Evolutionary conservation across 2,329 filamentous ascomycete species (phyloP).

Genomic region (Pseudogymnoascus sp.): DNA sequence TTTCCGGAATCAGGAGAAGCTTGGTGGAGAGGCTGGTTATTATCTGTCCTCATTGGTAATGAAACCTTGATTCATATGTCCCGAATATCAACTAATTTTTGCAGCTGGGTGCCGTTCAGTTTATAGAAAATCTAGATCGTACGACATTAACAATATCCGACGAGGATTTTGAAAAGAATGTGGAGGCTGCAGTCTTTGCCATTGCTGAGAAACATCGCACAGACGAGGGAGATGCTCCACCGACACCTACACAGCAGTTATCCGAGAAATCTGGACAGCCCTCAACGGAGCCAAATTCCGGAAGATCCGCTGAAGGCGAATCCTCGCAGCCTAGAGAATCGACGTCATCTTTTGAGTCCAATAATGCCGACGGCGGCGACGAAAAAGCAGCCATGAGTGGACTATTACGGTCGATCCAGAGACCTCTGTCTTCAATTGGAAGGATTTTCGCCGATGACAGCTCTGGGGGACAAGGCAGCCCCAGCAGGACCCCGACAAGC

Average conservation of each 20-base stretch:
- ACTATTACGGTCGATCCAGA: conserved; percentile 82
- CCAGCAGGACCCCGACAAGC: conserved; percentile 39
- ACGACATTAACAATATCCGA: conserved; percentile 90
- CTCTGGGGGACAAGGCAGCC: conserved; percentile 22
- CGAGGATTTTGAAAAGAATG: conserved; percentile 90
- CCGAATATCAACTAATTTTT: conserved; percentile 19
- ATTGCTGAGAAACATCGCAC: conserved; percentile 83
- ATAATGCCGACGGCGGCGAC: conserved; percentile 48
- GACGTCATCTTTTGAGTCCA: conserved; percentile 46
- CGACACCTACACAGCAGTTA: conserved; percentile 30
- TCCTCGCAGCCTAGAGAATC: conserved; percentile 50
- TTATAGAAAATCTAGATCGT: conserved; percentile 92
- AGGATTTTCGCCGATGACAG: conserved; percentile 79
- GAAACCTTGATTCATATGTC: conserved; percentile 11
- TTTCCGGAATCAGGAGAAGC: conserved; percentile 94
- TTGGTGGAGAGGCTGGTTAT: conserved; percentile 95
- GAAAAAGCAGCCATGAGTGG: conserved; percentile 78
- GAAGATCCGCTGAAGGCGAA: conserved; percentile 53
- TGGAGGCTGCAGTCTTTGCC: conserved; percentile 91
- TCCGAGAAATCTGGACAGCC: conserved; percentile 43
- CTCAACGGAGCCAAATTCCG: conserved; percentile 50
- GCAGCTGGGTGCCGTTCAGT: conserved; percentile 86
- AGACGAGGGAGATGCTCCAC: conserved; percentile 37
- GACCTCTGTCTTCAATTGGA: conserved; percentile 82
- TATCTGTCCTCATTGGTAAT: conserved; percentile 86